Percentiles rank a stretch among this genome's conserved stretches.
Evolutionary conservation across 176 grass and related monocot species (phyloP).

Genomic region (Cenchrus purpureus): DNA sequence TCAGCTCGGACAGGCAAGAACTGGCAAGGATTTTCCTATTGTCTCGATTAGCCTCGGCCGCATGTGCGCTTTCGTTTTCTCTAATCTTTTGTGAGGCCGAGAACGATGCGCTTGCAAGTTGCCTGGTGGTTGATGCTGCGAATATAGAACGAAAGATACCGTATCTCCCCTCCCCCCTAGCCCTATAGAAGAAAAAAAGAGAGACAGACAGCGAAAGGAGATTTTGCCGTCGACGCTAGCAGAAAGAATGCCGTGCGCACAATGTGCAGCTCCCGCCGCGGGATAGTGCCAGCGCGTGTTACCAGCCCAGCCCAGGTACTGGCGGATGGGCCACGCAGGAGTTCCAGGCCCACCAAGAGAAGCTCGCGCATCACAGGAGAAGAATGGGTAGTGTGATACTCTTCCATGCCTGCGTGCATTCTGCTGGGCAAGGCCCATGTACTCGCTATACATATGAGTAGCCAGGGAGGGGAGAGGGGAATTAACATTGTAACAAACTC

Average conservation of each 20-base stretch:
- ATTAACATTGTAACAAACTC: no score
- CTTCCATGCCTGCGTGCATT: no score
- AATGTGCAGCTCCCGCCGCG: background rate
- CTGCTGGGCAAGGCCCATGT: no score
- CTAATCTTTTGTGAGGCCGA: background rate
- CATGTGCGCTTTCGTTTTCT: background rate
- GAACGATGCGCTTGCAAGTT: background rate
- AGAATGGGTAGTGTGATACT: no score
- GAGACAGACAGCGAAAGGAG: background rate
- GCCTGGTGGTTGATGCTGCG: background rate
- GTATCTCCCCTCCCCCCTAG: background rate
- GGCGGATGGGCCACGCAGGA: no score
- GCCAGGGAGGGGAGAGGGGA: no score
- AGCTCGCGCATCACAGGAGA: no score
- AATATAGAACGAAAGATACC: background rate
- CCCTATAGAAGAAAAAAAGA: background rate
- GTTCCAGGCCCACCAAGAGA: no score
- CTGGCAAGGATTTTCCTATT: background rate
- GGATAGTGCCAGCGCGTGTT: background rate
- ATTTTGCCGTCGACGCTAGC: background rate
- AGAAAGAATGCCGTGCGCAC: background rate
- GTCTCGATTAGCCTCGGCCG: background rate
- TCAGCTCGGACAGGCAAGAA: conserved; percentile 33
- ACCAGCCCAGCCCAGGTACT: no score
- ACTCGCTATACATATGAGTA: no score